Conservation (phyloP, 1,139 yeast species). For the Protomyces lactucae-debilis region DNA sequence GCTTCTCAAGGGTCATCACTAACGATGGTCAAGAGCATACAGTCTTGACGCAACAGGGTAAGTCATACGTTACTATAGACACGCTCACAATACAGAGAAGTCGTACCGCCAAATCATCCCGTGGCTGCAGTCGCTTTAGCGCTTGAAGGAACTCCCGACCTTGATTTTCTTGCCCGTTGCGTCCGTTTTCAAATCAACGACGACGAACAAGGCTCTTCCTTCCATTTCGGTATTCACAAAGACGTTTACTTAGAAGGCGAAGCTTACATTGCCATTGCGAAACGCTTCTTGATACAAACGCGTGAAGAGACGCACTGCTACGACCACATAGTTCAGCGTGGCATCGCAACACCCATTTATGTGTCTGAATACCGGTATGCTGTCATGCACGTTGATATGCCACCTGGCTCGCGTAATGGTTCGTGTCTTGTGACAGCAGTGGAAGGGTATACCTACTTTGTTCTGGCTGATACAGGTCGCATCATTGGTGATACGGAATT, state of each 20-base stretch:
- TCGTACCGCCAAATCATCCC: background rate
- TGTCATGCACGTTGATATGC: background rate
- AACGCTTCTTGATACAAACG: background rate
- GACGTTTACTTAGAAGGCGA: background rate
- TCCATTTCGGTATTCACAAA: background rate
- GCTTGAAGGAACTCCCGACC: background rate
- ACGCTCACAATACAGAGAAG: background rate
- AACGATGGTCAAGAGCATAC: background rate
- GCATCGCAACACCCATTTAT: background rate
- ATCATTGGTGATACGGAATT: slow-evolving; percentile 4
- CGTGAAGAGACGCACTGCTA: background rate
- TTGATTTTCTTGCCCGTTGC: background rate
- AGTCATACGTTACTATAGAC: background rate
- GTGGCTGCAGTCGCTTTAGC: background rate
- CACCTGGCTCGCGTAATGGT: background rate
- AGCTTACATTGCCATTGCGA: background rate
- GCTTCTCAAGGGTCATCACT: background rate
- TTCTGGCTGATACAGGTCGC: slow-evolving; percentile 6
- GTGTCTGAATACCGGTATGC: background rate
- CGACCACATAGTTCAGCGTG: background rate
- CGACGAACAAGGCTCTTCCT: background rate
- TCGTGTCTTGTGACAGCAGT: slow-evolving; percentile 1
- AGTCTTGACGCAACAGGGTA: background rate
- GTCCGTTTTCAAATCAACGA: background rate
- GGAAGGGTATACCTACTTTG: slow-evolving; percentile 5